Evolutionary conservation across 306 rosid species (phyloP).

Genomic region (Hippophae gyantsensis): DNA sequence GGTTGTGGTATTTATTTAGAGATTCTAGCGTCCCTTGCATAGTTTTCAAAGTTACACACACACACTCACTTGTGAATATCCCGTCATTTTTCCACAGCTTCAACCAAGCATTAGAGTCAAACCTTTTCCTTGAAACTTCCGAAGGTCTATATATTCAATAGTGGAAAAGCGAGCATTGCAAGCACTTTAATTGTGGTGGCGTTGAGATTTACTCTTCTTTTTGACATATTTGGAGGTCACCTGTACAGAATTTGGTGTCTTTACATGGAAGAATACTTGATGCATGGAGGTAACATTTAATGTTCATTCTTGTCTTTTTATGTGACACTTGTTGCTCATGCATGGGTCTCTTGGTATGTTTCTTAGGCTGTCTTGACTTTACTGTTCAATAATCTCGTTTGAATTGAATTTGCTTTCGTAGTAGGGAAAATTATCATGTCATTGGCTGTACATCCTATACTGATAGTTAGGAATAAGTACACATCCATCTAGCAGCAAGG

Average conservation of each 20-base stretch:
- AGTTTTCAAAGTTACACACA: neutral
- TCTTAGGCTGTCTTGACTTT: neutral
- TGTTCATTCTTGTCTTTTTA: neutral
- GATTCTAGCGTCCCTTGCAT: neutral
- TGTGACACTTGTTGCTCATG: constrained; percentile 1
- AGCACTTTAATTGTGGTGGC: constrained; percentile 1
- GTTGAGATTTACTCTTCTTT: neutral
- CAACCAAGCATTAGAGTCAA: neutral
- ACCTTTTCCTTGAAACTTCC: neutral
- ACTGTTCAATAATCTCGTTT: neutral
- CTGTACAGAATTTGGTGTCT: neutral
- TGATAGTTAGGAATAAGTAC: neutral
- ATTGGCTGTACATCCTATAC: too few relatives aligned
- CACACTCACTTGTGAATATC: neutral
- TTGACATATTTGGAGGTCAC: neutral
- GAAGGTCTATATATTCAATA: neutral
- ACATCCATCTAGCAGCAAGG: neutral
- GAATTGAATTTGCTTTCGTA: neutral
- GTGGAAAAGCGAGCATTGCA: neutral
- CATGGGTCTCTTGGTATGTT: neutral
- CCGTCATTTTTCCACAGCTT: neutral
- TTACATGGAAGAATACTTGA: neutral
- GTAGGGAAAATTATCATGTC: too few relatives aligned
- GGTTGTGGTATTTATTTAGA: neutral
- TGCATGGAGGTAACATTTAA: neutral